Percentiles rank a stretch among this genome's conserved stretches.
Evolutionary conservation across 805 yeast species (phyloP).

Genomic region (Cyberlindnera galapagoensis): DNA sequence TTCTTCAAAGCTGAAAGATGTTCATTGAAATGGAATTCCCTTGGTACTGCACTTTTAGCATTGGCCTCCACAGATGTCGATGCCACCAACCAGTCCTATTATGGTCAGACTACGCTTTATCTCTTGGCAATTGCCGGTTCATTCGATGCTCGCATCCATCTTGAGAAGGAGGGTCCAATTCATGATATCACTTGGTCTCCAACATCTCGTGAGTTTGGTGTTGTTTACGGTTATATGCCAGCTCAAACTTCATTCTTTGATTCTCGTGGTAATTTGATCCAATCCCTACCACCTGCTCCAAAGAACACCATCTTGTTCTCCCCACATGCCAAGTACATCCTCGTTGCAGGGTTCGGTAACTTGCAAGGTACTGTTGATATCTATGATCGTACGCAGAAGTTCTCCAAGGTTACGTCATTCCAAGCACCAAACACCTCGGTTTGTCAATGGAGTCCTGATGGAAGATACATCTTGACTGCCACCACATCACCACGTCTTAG

Average conservation of each 20-base stretch:
- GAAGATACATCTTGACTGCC: constrained; percentile 87
- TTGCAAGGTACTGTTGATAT: constrained; percentile 95
- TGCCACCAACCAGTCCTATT: constrained; percentile 86
- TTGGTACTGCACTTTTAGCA: constrained; percentile 92
- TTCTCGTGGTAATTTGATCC: constrained; percentile 82
- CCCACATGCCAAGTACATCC: constrained; percentile 85
- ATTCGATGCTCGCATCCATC: constrained; percentile 79
- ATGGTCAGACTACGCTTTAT: constrained; percentile 93
- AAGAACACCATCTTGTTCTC: constrained; percentile 88
- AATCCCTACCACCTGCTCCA: constrained; percentile 78
- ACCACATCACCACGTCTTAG: constrained; percentile 95
- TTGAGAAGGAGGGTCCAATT: constrained; percentile 92
- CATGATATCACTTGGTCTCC: constrained; percentile 98
- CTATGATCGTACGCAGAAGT: constrained; percentile 84
- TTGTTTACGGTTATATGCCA: constrained; percentile 96
- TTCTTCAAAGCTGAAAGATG: constrained; percentile 96
- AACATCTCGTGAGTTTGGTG: constrained; percentile 93
- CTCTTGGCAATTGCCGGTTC: constrained; percentile 88
- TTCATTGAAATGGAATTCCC: constrained; percentile 84
- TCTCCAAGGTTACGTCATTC: constrained; percentile 69
- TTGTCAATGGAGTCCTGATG: constrained; percentile 98
- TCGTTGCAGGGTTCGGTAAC: constrained; percentile 97
- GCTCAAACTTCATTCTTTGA: constrained; percentile 92
- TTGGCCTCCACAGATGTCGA: constrained; percentile 95
- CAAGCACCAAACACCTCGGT: constrained; percentile 95